Percentiles rank a stretch among this genome's conserved stretches.
Conservation (phyloP, 257 asterid genomes). For the Ocimum tenuiflorum region DNA sequence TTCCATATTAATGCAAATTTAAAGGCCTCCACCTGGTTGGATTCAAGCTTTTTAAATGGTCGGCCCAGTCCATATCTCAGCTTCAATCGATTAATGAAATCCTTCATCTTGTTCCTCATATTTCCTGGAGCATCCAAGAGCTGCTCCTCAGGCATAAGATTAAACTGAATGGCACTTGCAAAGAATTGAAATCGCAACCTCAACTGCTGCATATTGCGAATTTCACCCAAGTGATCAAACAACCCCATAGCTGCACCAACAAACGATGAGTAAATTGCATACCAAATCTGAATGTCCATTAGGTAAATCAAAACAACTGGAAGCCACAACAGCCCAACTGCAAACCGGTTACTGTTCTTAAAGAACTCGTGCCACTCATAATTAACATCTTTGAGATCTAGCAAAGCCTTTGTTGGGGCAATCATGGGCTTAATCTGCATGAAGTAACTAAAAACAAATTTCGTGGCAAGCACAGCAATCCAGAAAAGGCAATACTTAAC, state of each 20-base stretch:
- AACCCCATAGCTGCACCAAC: slow-evolving; percentile 88
- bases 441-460: slow-evolving; percentile 83
- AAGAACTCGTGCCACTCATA: slow-evolving; percentile 89
- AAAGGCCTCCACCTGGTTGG: slow-evolving; percentile 88
- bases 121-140: slow-evolving; percentile 65
- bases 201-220: slow-evolving; percentile 87
- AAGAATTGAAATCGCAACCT: slow-evolving; percentile 95
- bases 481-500: slow-evolving; percentile 79
- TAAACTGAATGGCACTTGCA: slow-evolving; percentile 96
- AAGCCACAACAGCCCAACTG: slow-evolving; percentile 86
- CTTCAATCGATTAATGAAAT: slow-evolving; percentile 73
- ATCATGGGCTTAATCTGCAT: slow-evolving; percentile 96
- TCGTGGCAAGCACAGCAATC: slow-evolving; percentile 76
- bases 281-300: slow-evolving; percentile 96
- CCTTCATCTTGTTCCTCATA: slow-evolving; percentile 70
- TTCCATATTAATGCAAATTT: slow-evolving; percentile 98
- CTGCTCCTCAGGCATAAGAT: slow-evolving; percentile 99
- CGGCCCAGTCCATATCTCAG: slow-evolving; percentile 91
- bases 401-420: slow-evolving; percentile 66
- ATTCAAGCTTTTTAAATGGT: slow-evolving; percentile 87
- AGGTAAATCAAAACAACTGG: slow-evolving; percentile 90
- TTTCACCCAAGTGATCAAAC: slow-evolving; percentile 97
- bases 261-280: slow-evolving; percentile 81
- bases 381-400: slow-evolving; percentile 37
- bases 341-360: slow-evolving; percentile 67